Percentiles rank a stretch among this genome's conserved stretches.
phyloP scores from a whole-genome alignment of 2,329 filamentous ascomycete genomes.

The Orbilia ellipsospora region DNA sequence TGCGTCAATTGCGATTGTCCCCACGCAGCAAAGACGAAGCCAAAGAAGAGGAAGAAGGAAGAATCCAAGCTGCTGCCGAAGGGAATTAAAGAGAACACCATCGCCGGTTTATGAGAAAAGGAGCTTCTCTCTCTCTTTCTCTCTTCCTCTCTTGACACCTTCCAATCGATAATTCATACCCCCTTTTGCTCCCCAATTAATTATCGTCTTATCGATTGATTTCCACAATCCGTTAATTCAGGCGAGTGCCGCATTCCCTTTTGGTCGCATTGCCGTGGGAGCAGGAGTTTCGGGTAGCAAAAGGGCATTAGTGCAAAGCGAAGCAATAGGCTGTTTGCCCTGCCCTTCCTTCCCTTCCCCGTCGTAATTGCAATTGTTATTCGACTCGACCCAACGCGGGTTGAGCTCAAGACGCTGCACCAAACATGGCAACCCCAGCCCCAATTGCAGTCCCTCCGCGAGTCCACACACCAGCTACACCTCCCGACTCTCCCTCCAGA shows the following conservation, averaged over 20 bases:
- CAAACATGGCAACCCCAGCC: slow-evolving; percentile 45
- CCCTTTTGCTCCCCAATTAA: background rate
- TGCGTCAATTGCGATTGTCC: background rate
- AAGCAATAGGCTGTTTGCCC: slow-evolving; percentile 15
- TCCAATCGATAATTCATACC: background rate
- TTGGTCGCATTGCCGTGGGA: background rate
- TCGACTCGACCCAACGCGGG: slow-evolving; percentile 38
- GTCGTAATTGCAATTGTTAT: background rate
- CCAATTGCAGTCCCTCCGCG: slow-evolving; percentile 23
- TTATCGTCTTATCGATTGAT: background rate
- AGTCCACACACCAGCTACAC: slow-evolving; percentile 48
- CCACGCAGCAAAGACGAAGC: background rate
- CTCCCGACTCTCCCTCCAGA: slow-evolving; percentile 52
- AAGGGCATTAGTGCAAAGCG: background rate
- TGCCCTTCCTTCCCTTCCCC: background rate
- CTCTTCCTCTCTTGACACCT: background rate
- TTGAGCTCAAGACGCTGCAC: slow-evolving; percentile 14
- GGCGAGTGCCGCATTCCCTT: background rate
- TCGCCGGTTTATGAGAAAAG: background rate
- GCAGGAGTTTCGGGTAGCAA: background rate
- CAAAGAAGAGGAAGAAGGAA: too few species aligned
- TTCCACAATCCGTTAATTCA: background rate
- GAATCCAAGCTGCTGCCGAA: too few species aligned
- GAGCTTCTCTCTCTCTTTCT: slow-evolving; percentile 2
- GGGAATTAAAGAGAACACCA: too few species aligned